These are phyloP conservation scores for Rhizophagus prolifer DNA, from an alignment of 192 early-diverging fungal species.

Conservation along the genomic window DNA sequence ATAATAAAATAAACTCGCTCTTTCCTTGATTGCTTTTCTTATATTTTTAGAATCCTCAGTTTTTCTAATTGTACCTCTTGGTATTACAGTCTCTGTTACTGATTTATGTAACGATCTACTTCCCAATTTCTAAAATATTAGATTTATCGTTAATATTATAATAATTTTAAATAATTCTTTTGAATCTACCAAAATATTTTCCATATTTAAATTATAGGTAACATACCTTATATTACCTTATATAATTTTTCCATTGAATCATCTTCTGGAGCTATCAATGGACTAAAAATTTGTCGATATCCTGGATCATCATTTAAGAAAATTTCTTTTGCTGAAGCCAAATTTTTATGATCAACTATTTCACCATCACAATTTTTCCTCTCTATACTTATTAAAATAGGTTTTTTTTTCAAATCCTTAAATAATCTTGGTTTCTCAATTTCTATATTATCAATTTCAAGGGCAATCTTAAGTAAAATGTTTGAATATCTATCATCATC, in stretches of 20 bases:
- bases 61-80: slow-evolving; percentile 46
- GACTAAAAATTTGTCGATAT: slow-evolving; percentile 70
- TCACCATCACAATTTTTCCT: slow-evolving; percentile 79
- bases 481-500: slow-evolving; percentile 63
- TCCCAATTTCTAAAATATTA: slow-evolving; percentile 48
- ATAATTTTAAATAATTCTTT: too few species aligned
- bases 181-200: too few species aligned
- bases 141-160: too few species aligned
- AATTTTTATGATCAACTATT: slow-evolving; percentile 55
- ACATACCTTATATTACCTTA: slow-evolving; percentile 47
- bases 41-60: slow-evolving; percentile 52
- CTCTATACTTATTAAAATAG: slow-evolving; percentile 67
- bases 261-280: slow-evolving; percentile 73
- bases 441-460: slow-evolving; percentile 52
- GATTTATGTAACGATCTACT: slow-evolving; percentile 63
- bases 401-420: slow-evolving; percentile 54
- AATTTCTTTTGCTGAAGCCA: slow-evolving; percentile 70
- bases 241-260: slow-evolving; percentile 69
- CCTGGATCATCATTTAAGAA: slow-evolving; percentile 79
- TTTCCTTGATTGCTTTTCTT: slow-evolving; percentile 64
- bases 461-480: slow-evolving; percentile 70
- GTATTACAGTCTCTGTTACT: slow-evolving; percentile 54
- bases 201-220: too few species aligned
- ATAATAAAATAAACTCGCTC: slow-evolving; percentile 75
- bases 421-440: slow-evolving; percentile 43